Base-by-base conservation (phyloP, 306 rosid genomes). In the Cicer pinnatifidum region DNA sequence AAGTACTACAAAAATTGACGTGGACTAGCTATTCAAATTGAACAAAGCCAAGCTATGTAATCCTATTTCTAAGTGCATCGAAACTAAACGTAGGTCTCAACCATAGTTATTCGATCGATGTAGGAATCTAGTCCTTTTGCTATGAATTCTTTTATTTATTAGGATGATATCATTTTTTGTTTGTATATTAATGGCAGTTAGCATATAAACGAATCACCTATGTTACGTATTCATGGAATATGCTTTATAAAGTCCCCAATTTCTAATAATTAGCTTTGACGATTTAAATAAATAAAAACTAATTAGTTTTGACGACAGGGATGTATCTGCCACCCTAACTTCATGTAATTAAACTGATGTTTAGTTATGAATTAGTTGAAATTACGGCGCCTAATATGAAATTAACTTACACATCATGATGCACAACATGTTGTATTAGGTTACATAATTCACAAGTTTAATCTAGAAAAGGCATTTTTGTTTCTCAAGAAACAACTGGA, bases 391-490 rank as follows among this genome's bases (percentile, higher is more conserved):
- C 17, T 43, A 44, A 63, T 7, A 53, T 37, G 37, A 72, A 66
- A 67, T 52, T 45, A 65, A 72, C 19, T 23, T 38, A 56, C 45
- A 51, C 71, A 28, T 65, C 41, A 1, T 28, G 17, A 40, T 48
- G 61, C 35, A 61, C 19, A 10, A 23, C 37, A 37, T 57, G 19
- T 68, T 15, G 19, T 11, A 19, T 56, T 54, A 54, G 39, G 35
- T 19, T 61, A 45, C 16, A 33, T 7, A 43, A 48, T 15, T 23
- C 3, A 19, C 12, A 23, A 41, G 28, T 39, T 63, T 63, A 44
- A 56, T 37, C 8, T 51, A 10, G 11, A 15, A 76, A 64, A 73
- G 70, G 70, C 82, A 78, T 61, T 68, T 78, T 78, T 53, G 12
- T 59, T 44, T 47, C 57, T 12, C 11, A 61, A 33, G 51, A n/a